These are phyloP conservation scores for Dujonia santamariae DNA, from an alignment of 1,139 yeast genomes.

Conservation along the genomic window DNA sequence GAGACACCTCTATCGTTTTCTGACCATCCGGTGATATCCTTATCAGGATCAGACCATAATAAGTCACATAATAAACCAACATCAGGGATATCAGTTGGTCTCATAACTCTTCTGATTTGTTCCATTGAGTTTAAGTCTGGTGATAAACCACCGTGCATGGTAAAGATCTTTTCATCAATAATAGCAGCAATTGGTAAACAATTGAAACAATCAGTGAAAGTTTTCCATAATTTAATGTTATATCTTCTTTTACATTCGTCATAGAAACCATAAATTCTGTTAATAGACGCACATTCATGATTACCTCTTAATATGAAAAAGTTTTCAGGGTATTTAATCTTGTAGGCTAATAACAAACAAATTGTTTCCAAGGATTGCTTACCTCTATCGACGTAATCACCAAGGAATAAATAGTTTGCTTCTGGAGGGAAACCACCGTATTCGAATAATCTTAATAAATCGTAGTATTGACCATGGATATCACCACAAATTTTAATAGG, in stretches of 20 bases:
- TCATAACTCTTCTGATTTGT: constrained; percentile 96
- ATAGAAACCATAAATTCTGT: constrained; percentile 94
- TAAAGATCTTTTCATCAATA: constrained; percentile 93
- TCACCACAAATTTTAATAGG: constrained; percentile 95
- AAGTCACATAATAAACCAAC: constrained; percentile 93
- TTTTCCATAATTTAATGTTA: constrained; percentile 96
- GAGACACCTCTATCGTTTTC: constrained; percentile 98
- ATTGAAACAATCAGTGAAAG: constrained; percentile 96
- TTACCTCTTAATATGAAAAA: constrained; percentile 93
- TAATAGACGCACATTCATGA: constrained; percentile 96
- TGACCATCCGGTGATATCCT: constrained; percentile 96
- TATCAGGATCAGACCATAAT: constrained; percentile 98
- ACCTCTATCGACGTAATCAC: constrained; percentile 98
- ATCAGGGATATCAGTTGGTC: constrained; percentile 98
- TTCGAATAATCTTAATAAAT: constrained; percentile 89
- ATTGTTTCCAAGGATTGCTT: constrained; percentile 94
- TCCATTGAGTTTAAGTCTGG: constrained; percentile 98
- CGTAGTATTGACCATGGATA: constrained; percentile 97
- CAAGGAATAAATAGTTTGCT: constrained; percentile 89
- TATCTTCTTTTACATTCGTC: constrained; percentile 98
- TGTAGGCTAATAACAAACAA: constrained; percentile 87
- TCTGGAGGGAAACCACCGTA: constrained; percentile 99
- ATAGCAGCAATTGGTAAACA: constrained; percentile 98
- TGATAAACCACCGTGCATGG: constrained; percentile 98
- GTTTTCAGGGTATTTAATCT: constrained; percentile 96